Percentiles rank a stretch among this genome's conserved stretches.
Conservation (phyloP, 495 filamentous ascomycete species). For the Xylaria flabelliformis region DNA sequence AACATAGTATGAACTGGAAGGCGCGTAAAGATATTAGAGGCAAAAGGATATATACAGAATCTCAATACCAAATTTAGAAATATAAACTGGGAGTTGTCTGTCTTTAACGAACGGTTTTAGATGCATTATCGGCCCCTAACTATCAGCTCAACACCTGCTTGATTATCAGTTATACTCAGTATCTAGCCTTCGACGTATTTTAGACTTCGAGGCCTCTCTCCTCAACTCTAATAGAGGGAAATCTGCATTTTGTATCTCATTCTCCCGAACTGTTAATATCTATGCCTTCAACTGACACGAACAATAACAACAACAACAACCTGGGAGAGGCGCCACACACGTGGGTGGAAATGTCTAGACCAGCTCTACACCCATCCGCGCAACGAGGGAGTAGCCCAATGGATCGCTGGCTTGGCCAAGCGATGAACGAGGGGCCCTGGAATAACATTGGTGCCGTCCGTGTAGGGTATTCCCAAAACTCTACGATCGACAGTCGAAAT, state of each 20-base stretch:
- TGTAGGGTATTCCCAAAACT: background rate
- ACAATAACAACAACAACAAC: background rate
- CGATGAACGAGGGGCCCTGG: background rate
- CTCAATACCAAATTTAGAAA: background rate
- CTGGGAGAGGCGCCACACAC: too few species aligned
- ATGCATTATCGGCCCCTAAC: background rate
- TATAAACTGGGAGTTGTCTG: background rate
- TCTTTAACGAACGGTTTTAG: background rate
- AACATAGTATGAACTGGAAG: background rate
- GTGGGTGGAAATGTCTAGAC: background rate
- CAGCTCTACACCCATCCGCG: background rate
- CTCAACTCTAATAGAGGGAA: background rate
- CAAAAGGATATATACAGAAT: background rate
- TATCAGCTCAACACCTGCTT: background rate
- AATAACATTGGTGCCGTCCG: background rate
- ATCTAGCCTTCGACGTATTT: background rate
- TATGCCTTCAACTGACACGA: background rate
- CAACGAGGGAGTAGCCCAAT: background rate
- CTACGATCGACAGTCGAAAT: background rate
- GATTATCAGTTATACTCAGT: background rate
- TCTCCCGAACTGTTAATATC: background rate
- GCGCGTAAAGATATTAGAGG: background rate
- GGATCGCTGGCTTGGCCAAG: constrained; percentile 2
- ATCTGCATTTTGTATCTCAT: background rate
- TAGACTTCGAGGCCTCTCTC: too few species aligned